A percentile compares a stretch with the other conserved stretches of the same genome.
These are phyloP conservation scores for Gossypium trilobum DNA, from an alignment of 441 rosid species.

Conservation along the genomic window DNA sequence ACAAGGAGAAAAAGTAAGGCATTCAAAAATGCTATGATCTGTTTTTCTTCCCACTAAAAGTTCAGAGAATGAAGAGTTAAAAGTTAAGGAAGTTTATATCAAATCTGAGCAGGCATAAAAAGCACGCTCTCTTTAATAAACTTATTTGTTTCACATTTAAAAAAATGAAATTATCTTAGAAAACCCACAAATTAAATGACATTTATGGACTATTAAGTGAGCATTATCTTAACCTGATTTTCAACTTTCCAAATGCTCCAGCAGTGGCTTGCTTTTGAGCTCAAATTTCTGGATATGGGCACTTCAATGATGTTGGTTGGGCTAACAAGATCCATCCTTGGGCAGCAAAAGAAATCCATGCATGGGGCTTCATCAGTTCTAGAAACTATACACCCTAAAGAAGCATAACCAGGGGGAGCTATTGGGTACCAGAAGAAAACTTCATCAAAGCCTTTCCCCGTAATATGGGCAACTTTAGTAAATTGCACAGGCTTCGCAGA, in stretches of 20 bases:
- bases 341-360: conserved; percentile 71
- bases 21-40: conserved; percentile 17
- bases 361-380: conserved; percentile 68
- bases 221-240: conserved; percentile 64
- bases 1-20: conserved; percentile 27
- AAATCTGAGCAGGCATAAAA: conserved; percentile 1
- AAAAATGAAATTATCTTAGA: not conserved
- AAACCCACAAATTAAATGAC: not conserved
- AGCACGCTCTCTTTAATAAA: not conserved
- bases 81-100: conserved; percentile 7
- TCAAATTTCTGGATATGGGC: conserved; percentile 70
- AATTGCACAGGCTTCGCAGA: conserved; percentile 91
- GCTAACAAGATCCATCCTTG: conserved; percentile 90
- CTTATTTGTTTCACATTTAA: not conserved
- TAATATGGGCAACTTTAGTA: conserved; percentile 79
- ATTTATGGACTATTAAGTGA: conserved; percentile 7
- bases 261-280: conserved; percentile 68
- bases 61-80: conserved; percentile 8
- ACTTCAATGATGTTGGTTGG: conserved; percentile 71
- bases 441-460: conserved; percentile 83
- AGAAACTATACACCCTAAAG: conserved; percentile 85
- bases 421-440: conserved; percentile 94
- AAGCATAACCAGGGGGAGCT: conserved; percentile 93
- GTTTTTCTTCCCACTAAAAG: conserved; percentile 16
- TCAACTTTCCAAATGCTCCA: conserved; percentile 99